Base-by-base conservation (phyloP, 176 grass and related monocot genomes). In the Oryza nivara region DNA sequence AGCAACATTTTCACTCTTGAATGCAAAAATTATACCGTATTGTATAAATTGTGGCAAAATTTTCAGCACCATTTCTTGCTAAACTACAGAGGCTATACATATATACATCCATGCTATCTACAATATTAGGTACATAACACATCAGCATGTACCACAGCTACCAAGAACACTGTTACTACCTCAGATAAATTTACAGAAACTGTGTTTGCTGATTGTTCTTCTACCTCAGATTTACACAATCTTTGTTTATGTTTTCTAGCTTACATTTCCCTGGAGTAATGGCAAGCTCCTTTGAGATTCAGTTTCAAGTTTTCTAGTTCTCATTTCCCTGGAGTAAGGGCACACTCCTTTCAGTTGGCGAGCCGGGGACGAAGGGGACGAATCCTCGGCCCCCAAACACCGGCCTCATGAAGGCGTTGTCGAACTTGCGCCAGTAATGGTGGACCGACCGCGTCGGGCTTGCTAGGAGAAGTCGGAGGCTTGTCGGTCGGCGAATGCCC, bases 361-460 rank as follows among this genome's bases (percentile, higher is more conserved):
- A 95, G 13, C 95, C 86, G 2, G 95, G 90, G 70, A 86, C 79
- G 16, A 88, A 92, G 25, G 88, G 95, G 16, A 93, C 91, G 0
- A 97, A 97, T 32, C 95, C 92, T 6, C 92, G 75, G 47, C 92
- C 95, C 3, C 95, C 95, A n/a, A 97, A 95, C 85, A 95, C 19
- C 0, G 95, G 92, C 11, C 92, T 80, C 95, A 97, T 97, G 74
- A 95, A 63, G 20, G 88, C 72, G 20, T 97, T 22, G n/a, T 97
- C 95, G 11, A 97, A 97, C 74, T 90, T 93, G 56, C 95, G 92
- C 95, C 95, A 95, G 67, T 95, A 97, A 28, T 91, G 82, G 68
- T 97, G 95, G 38, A 97, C 95, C 0, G 95, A 97, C 58, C 82
- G 84, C n/a, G 82, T 25, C 7, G 89, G 95, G 49, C 65, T 84